Base-by-base conservation (phyloP, 495 filamentous ascomycete genomes). In the Cryomyces antarcticus region DNA sequence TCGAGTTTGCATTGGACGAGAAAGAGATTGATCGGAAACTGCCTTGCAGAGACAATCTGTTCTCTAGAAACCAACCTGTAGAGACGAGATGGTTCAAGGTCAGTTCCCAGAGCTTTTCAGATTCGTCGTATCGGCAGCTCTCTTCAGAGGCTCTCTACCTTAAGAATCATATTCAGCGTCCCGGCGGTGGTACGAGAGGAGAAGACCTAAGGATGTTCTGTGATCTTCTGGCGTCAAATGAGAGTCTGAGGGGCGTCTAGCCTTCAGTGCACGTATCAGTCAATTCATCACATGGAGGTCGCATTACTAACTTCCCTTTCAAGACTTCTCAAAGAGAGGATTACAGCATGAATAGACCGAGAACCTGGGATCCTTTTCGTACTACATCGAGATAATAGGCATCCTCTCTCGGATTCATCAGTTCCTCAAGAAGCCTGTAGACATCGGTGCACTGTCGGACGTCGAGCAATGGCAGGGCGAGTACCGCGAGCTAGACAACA, bases 391-490 rank as follows among this genome's bases (percentile, higher is more conserved):
- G 53, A 77, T 92, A 13, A 65, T 93, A 28, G 81, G 82, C 5
- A 84, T 93, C 45, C 63, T 93, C 7, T 84, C 82, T 38, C 74
- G 80, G 43, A 82, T 92, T 41, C 85, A 93, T 59, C 64, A 75
- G 17, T 93, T 92, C 49, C 61, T 93, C 39, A 86, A 86, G 54
- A 76, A 76, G 45, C 84, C 85, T 4, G 82, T 93, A 38, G 85
- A 93, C 55, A 93, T 93, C 47, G 75, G 77, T 35, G 74, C 80
- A 12, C 67, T 81, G 5, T 74, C 77, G 2, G 85, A 92, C 50
- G 85, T 93, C 17, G 83, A 88, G 53, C 69, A 75, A 55, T 93
- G 85, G 84, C 82, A 93, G 62, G 62, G 72, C 39, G 80, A 80
- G 39, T 93, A 93, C 60, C 78, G 80, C 49, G 77, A 80, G 44